phyloP scores from a whole-genome alignment of 1,139 yeast species.

The Protomyces pachydermus region DNA sequence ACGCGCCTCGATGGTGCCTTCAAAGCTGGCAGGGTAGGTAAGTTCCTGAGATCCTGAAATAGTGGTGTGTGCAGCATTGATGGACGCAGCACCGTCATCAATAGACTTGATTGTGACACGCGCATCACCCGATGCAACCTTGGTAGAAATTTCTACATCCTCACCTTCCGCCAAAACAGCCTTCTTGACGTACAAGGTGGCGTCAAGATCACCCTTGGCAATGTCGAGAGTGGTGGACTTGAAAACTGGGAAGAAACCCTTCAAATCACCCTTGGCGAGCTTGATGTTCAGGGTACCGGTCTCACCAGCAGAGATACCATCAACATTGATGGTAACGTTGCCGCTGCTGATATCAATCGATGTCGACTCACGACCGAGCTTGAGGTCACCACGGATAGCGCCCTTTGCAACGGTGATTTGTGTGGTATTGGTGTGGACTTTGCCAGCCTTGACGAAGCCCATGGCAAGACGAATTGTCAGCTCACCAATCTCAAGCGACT shows the following conservation, averaged over 20 bases:
- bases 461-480: constrained; percentile 12
- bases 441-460: constrained; percentile 22
- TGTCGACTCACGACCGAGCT: constrained; percentile 10
- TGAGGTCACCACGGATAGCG: constrained; percentile 12
- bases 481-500: constrained; percentile 22
- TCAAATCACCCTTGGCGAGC: constrained; percentile 15
- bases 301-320: constrained; percentile 17
- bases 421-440: constrained; percentile 24
- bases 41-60: constrained; percentile 16
- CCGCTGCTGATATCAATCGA: constrained; percentile 14
- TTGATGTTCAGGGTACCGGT: constrained; percentile 11
- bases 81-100: constrained; percentile 4
- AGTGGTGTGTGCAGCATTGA: constrained; percentile 18
- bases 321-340: constrained; percentile 11
- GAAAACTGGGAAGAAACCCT: constrained; percentile 18
- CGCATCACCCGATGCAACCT: constrained; percentile 25
- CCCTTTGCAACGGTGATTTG: constrained; percentile 21
- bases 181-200: background rate
- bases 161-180: background rate
- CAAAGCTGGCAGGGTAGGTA: constrained; percentile 19
- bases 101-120: constrained; percentile 16
- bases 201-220: constrained; percentile 22
- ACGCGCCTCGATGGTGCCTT: constrained; percentile 24
- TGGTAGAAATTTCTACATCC: constrained; percentile 16
- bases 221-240: constrained; percentile 23